A percentile compares a stretch with the other conserved stretches of the same genome.
phyloP scores from a whole-genome alignment of 2,329 filamentous ascomycete genomes.

The Fusarium sp. region DNA sequence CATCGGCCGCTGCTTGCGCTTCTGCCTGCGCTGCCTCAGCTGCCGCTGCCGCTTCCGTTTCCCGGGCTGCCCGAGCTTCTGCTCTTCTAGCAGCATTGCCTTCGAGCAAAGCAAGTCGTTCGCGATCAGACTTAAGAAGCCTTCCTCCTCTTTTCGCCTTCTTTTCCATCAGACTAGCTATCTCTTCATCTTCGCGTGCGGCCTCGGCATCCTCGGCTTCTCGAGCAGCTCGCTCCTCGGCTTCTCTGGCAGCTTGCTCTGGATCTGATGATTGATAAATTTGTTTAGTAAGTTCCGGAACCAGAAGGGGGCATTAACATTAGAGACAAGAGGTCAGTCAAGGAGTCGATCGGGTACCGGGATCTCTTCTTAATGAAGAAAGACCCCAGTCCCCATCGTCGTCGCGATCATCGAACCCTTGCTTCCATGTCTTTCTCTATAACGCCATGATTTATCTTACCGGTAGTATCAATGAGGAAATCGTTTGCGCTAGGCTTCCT shows the following conservation, averaged over 20 bases:
- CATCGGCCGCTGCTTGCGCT: conserved; percentile 25
- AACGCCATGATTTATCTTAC: conserved; percentile 61
- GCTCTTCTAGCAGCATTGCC: conserved; percentile 43
- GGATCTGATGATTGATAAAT: conserved; percentile 52
- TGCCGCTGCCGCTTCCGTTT: conserved; percentile 23
- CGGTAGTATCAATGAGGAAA: conserved; percentile 57
- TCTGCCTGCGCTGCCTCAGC: conserved; percentile 38
- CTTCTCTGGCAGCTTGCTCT: conserved; percentile 39
- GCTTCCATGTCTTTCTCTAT: conserved; percentile 58
- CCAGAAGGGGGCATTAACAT: conserved; percentile 61
- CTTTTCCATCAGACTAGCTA: conserved; percentile 58
- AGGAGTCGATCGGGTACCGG: conserved; percentile 54
- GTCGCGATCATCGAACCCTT: conserved; percentile 59
- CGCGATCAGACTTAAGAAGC: conserved; percentile 40
- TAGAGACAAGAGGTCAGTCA: conserved; percentile 60
- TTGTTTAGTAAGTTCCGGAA: conserved; percentile 58
- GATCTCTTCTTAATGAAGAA: conserved; percentile 59
- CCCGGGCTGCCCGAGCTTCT: conserved; percentile 43
- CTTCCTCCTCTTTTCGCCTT: conserved; percentile 47
- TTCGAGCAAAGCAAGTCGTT: conserved; percentile 38
- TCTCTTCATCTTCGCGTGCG: conserved; percentile 50
- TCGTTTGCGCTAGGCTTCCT: conserved; percentile 63
- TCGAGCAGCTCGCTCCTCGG: conserved; percentile 42
- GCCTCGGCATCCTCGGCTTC: conserved; percentile 44
- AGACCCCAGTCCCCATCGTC: conserved; percentile 59